phyloP scores from a whole-genome alignment of 108 stramenopile species.

The Conticribra weissflogii region DNA sequence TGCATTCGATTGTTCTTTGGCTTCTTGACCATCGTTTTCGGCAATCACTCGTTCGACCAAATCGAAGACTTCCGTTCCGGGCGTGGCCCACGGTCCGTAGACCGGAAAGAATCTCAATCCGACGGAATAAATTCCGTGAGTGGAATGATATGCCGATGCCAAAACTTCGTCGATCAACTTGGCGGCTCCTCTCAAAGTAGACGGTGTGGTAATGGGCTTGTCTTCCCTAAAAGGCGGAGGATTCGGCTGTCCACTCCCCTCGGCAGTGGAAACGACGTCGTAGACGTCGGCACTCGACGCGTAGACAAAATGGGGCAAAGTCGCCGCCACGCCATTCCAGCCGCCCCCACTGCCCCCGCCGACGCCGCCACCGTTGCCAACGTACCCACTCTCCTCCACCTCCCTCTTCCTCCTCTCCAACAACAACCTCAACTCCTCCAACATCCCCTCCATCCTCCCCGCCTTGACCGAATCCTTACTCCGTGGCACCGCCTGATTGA shows the following conservation, averaged over 20 bases:
- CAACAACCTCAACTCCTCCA: constrained; percentile 67
- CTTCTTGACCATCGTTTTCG: constrained; percentile 8
- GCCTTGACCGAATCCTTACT: constrained; percentile 70
- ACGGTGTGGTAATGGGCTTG: constrained; percentile 67
- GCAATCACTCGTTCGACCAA: constrained; percentile 72
- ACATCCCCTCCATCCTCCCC: constrained; percentile 75
- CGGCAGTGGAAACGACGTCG: constrained; percentile 37
- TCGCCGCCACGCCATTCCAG: no score
- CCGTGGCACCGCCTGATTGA: constrained; percentile 65
- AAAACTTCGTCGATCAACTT: constrained; percentile 82
- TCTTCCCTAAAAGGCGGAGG: constrained; percentile 62
- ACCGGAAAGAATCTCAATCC: constrained; percentile 88
- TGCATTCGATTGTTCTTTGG: background rate
- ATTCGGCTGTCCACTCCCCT: constrained; percentile 21
- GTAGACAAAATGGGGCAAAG: constrained; percentile 62
- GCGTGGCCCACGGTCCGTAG: constrained; percentile 87
- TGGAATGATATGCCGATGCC: constrained; percentile 74
- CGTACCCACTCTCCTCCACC: no score
- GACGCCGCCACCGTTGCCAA: no score
- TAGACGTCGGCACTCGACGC: constrained; percentile 58
- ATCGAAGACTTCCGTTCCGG: constrained; percentile 75
- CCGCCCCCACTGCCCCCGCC: no score
- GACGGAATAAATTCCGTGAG: constrained; percentile 70
- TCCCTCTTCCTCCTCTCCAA: constrained; percentile 18
- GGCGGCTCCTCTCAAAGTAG: constrained; percentile 68